Evolutionary conservation across 495 filamentous ascomycete genomes (phyloP).

Genomic region (Neurospora sp.): DNA sequence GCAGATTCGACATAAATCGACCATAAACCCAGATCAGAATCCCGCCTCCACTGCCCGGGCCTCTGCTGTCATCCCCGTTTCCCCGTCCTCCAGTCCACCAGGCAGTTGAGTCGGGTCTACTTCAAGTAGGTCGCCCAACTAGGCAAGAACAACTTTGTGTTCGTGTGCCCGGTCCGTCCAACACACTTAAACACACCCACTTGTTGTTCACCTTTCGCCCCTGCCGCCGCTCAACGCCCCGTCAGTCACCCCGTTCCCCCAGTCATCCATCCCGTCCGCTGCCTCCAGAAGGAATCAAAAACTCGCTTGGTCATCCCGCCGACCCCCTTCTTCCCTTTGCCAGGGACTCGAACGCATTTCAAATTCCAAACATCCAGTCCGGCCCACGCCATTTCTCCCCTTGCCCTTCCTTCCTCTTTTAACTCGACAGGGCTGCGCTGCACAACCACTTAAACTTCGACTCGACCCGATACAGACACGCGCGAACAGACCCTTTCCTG

Average conservation of each 20-base stretch:
- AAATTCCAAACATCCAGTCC: neutral
- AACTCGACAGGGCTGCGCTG: neutral
- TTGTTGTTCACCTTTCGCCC: neutral
- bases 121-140: neutral
- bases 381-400: neutral
- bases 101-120: neutral
- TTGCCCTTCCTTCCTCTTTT: neutral
- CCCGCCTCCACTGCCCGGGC: neutral
- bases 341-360: neutral
- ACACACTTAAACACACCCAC: neutral
- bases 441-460: neutral
- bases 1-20: neutral
- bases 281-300: neutral
- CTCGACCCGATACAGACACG: neutral
- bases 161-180: neutral
- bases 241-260: neutral
- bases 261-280: neutral
- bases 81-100: neutral
- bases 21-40: neutral
- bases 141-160: neutral
- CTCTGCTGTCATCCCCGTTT: neutral
- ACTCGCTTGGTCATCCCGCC: neutral
- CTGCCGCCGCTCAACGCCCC: neutral
- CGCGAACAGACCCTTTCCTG: neutral
- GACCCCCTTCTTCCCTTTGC: neutral